These are phyloP conservation scores for Alliaria petiolata DNA, from an alignment of 345 rosid genomes.

Conservation along the genomic window DNA sequence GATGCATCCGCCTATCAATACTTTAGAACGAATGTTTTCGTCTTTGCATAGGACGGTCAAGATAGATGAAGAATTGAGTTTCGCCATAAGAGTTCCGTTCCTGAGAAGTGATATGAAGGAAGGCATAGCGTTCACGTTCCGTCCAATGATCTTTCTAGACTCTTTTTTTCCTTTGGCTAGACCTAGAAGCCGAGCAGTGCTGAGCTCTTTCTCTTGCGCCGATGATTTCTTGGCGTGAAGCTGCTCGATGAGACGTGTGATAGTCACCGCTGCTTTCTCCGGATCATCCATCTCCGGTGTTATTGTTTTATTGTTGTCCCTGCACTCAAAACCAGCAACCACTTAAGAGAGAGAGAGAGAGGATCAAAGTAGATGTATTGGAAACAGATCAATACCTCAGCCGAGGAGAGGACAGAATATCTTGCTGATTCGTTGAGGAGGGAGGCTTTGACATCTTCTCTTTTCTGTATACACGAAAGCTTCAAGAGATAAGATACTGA, in stretches of 20 bases:
- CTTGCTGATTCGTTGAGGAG: constrained; percentile 40
- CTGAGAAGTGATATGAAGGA: constrained; percentile 77
- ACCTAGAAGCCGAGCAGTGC: constrained; percentile 63
- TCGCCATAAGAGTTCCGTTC: constrained; percentile 61
- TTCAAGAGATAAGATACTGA: neutral
- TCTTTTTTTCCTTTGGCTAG: constrained; percentile 69
- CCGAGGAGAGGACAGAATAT: constrained; percentile 8
- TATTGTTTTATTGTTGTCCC: constrained; percentile 47
- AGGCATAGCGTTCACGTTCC: constrained; percentile 81
- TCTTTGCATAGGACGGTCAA: constrained; percentile 72
- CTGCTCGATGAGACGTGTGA: constrained; percentile 71
- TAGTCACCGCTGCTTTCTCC: constrained; percentile 54
- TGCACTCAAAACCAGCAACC: constrained; percentile 12
- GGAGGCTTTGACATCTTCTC: constrained; percentile 64
- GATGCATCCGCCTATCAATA: constrained; percentile 87
- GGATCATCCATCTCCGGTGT: constrained; percentile 43
- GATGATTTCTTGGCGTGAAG: constrained; percentile 67
- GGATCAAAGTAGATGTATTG: neutral
- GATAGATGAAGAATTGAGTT: constrained; percentile 66
- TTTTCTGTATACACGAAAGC: neutral
- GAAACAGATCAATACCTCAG: neutral
- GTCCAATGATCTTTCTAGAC: constrained; percentile 65
- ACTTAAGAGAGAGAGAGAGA: neutral
- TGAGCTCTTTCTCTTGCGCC: constrained; percentile 68
- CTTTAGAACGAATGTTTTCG: constrained; percentile 67